Base-by-base conservation (phyloP, 1,284 basidiomycete species). In the Ustilago crameri region DNA sequence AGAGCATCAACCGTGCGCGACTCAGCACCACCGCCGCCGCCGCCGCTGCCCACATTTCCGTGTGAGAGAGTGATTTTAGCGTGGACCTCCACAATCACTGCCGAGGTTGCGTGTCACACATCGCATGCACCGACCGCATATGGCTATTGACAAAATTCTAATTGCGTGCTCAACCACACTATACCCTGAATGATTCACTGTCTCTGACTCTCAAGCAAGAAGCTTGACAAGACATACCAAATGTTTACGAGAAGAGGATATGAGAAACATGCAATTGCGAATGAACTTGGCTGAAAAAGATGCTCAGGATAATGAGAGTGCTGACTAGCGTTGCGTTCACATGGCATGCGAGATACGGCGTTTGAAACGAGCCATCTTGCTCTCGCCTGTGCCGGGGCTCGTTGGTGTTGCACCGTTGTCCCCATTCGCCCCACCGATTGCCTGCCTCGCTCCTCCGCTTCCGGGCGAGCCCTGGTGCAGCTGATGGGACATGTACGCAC, bases 401-500 rank as follows among this genome's bases (percentile, higher is more conserved):
- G 35, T 37, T 17, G 12, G 35, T 17, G 14, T n/a, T n/a, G 5
- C 35, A 5, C 7, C 50, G 42, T 9, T 37, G 12, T 57, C 52
- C 9, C 32, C 41, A 38, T 26, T 44, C 14, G 24, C 46, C 10
- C 32, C 22, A 4, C 27, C 26, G 8, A 3, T 38, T 37, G 38
- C 48, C 46, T n/a, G 22, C 38, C 26, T 52, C 53, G 38, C 53
- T 62, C 9, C 38, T 30, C 41, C 38, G 35, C 23, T 35, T 23
- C 45, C 24, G 32, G 20, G n/a, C 42, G 15, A 35, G 53, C 41
- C 48, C 22, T 55, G 52, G 10, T 48, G 51, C 17, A 56, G 52
- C 50, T 62, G 65, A 35, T 68, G 51, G 5, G 50, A 47, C 62
- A 71, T 51, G 46, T 71, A 72, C 2, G 69, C 69, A 32, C 63